Evolutionary conservation across 78 protist species (phyloP), one percentile per base, ranked within the genome.

Genomic region (Polysphondylium violaceum): DNA sequence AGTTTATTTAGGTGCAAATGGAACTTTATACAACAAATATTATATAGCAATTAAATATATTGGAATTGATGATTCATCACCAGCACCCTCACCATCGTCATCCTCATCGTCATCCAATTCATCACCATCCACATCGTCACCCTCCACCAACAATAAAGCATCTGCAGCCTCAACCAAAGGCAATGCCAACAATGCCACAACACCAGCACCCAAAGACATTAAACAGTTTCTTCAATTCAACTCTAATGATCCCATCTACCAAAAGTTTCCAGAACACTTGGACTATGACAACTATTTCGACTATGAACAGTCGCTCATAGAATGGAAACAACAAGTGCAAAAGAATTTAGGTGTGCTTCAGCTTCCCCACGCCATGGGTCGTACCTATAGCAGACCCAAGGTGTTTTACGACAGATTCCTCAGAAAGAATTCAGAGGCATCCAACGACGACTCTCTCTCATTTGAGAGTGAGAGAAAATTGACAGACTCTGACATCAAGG

Each of bases 391-490:
- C 1, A 44, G 91, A 53, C 91, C 91, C 17, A 74, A 74, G 55
- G 59, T 69, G 23, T 21, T 58, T 27, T 36, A 51, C 6, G 79
- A 63, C 41, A 51, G 71, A 9, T 47, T 56, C 44, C 67, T 67
- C 35, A 69, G 91, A 55, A 83, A 83, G 79, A 83, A 83, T 36
- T 83, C 91, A 43, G 91, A 83, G 35, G 91, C 91, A 40, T 67
- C 77, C 19, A 83, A 83, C 38, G 91, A 83, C 6, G 91, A 83
- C 44, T 83, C 91, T n/a, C 58, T 83, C 79, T 55, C 72, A 0
- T 79, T 33, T 27, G 89, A 79, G 0, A 16, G 64, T 2, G 87
- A 76, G 33, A 63, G 87, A 41, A 79, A 79, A 55, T 9, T 67
- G 8, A 64, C 75, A 55, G 79, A 67, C 27, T 69, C 77, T 14